Percentiles rank a stretch among this genome's conserved stretches.
phyloP scores from a whole-genome alignment of 176 grass and related monocot species.

The Poa annua region DNA sequence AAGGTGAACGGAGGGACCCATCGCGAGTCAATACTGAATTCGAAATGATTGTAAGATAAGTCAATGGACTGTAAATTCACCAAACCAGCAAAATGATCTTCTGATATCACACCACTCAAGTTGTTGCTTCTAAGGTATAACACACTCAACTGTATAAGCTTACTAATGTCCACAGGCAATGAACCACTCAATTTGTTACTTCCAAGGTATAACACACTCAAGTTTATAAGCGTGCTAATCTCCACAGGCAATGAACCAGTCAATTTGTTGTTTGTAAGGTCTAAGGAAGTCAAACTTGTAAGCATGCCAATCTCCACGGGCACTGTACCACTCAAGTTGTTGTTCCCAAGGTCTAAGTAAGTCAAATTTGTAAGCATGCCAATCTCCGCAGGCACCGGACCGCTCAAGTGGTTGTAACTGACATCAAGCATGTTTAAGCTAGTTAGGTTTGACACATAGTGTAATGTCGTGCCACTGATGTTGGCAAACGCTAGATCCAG shows the following conservation, averaged over 20 bases:
- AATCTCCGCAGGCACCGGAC: neutral
- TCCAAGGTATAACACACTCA: neutral
- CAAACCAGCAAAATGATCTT: slow-evolving; percentile 27
- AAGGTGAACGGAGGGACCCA: slow-evolving; percentile 44
- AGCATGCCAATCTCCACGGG: neutral
- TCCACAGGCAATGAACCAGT: neutral
- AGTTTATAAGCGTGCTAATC: neutral
- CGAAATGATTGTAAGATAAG: slow-evolving; percentile 1
- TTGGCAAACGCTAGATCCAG: neutral
- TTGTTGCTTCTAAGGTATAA: neutral
- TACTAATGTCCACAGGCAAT: neutral
- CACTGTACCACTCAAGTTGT: neutral
- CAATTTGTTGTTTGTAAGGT: slow-evolving; percentile 5
- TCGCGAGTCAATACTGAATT: neutral
- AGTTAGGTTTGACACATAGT: neutral
- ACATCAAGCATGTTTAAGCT: slow-evolving; percentile 16
- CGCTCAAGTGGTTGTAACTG: neutral
- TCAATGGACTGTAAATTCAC: neutral
- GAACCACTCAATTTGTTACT: slow-evolving; percentile 1
- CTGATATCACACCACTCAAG: slow-evolving; percentile 23
- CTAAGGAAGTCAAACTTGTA: neutral
- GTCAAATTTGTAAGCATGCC: neutral
- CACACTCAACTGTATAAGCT: neutral
- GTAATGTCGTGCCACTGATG: neutral
- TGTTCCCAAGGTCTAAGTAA: neutral